Conservation (phyloP, 352 stramenopile genomes). For the Nothophytophthora sp. region DNA sequence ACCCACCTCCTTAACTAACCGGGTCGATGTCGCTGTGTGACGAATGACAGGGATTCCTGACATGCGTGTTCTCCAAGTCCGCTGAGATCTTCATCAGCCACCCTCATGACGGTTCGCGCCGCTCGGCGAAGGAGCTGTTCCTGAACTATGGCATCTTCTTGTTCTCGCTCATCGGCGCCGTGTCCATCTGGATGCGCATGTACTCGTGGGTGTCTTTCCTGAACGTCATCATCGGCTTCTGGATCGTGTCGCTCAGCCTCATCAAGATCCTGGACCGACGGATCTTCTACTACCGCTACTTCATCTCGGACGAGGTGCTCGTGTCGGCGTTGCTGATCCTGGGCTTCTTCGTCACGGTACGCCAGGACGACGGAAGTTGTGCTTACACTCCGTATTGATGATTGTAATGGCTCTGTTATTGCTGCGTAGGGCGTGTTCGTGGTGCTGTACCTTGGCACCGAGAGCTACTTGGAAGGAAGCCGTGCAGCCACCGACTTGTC, state of each 20-base stretch:
- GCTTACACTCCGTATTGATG: no score
- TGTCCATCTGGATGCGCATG: constrained; percentile 88
- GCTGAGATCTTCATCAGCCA: constrained; percentile 77
- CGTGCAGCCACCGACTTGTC: constrained; percentile 72
- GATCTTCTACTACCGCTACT: constrained; percentile 90
- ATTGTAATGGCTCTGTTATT: not conserved
- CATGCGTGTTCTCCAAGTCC: constrained; percentile 79
- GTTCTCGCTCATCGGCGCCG: constrained; percentile 78
- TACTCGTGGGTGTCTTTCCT: constrained; percentile 84
- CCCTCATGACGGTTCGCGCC: constrained; percentile 56
- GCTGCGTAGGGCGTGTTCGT: constrained; percentile 73
- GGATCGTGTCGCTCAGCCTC: constrained; percentile 59
- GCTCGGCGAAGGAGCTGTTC: constrained; percentile 81
- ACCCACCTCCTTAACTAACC: no score
- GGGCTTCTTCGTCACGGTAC: constrained; percentile 83
- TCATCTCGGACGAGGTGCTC: constrained; percentile 88
- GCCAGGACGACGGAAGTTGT: no score
- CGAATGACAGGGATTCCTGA: constrained; percentile 62
- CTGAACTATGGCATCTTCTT: constrained; percentile 90
- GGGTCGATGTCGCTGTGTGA: constrained; percentile 1
- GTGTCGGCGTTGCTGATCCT: constrained; percentile 80
- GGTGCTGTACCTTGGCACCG: constrained; percentile 78
- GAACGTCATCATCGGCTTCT: constrained; percentile 68
- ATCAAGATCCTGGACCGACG: constrained; percentile 85
- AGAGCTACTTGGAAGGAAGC: constrained; percentile 88